Conservation (phyloP, 371 early-diverging fungal genomes). For the Saksenaea vasiformis region DNA sequence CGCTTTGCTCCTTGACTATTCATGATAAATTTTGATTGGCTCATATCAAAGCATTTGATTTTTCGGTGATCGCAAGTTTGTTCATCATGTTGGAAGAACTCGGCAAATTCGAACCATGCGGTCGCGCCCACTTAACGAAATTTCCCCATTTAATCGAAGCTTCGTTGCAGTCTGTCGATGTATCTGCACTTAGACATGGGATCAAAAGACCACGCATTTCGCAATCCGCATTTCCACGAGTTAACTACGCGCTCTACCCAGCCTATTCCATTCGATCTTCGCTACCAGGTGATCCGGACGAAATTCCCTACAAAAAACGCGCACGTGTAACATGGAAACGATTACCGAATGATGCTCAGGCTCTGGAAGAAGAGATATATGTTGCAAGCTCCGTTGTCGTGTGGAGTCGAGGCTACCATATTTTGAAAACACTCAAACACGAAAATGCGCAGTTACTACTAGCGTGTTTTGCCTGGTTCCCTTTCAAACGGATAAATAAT, state of each 20-base stretch:
- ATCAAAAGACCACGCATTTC: background rate
- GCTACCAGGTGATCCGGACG: background rate
- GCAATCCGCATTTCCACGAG: background rate
- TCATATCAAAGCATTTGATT: too few species aligned
- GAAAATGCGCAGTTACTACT: conserved; percentile 14
- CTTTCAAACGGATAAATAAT: conserved; percentile 4
- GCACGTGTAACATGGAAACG: background rate
- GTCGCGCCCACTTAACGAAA: conserved; percentile 31
- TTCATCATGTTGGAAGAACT: background rate
- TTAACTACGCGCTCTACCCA: background rate
- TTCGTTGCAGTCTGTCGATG: background rate
- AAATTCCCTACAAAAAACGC: background rate
- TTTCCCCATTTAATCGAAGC: conserved; percentile 29
- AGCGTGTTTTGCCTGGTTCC: conserved; percentile 28
- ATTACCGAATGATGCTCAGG: background rate
- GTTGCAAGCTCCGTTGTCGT: conserved; percentile 13
- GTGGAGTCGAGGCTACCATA: conserved; percentile 22
- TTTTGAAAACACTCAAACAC: conserved; percentile 15
- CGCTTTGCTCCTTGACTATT: too few species aligned
- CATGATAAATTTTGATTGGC: too few species aligned
- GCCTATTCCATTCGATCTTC: background rate
- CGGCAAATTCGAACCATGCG: background rate
- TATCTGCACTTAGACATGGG: background rate
- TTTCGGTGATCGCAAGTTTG: too few species aligned
- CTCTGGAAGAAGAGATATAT: conserved; percentile 23